Conservation (phyloP, 495 filamentous ascomycete genomes). For the Lepidopterella palustris region DNA sequence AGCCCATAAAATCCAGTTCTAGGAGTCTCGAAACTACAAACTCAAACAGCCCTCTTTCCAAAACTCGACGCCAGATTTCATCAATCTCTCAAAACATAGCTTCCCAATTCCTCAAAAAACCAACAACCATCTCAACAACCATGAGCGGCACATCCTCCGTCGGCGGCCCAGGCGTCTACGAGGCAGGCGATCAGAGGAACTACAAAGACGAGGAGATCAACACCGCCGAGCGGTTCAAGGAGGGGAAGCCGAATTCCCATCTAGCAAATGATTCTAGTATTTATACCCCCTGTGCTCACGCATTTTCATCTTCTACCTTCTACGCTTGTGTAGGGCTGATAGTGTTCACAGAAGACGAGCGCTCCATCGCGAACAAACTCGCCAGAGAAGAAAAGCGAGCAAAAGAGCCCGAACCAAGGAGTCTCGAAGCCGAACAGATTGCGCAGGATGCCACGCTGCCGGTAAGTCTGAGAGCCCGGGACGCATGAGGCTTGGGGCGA, state of each 20-base stretch:
- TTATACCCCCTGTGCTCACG: slow-evolving; percentile 33
- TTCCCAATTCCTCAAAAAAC: background rate
- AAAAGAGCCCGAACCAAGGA: slow-evolving; percentile 34
- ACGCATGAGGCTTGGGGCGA: slow-evolving; percentile 2
- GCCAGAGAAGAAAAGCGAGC: slow-evolving; percentile 52
- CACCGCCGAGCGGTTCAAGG: slow-evolving; percentile 53
- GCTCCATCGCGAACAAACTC: slow-evolving; percentile 72
- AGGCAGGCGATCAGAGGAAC: slow-evolving; percentile 63
- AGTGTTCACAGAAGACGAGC: slow-evolving; percentile 57
- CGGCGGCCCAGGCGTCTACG: slow-evolving; percentile 49
- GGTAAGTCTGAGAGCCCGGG: slow-evolving; percentile 40
- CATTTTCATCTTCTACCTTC: background rate
- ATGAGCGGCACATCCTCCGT: slow-evolving; percentile 46
- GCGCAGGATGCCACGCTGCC: slow-evolving; percentile 49
- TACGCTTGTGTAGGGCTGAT: background rate
- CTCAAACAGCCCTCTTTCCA: background rate
- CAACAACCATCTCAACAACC: background rate
- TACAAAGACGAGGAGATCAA: slow-evolving; percentile 50
- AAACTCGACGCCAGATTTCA: too few species aligned
- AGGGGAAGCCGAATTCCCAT: slow-evolving; percentile 62
- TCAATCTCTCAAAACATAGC: background rate
- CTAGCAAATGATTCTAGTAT: slow-evolving; percentile 65
- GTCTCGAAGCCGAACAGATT: slow-evolving; percentile 43
- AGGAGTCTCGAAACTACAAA: background rate
- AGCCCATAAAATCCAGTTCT: background rate